Conservation (phyloP, 129 eudicot species). For the Kitagawia praeruptora region DNA sequence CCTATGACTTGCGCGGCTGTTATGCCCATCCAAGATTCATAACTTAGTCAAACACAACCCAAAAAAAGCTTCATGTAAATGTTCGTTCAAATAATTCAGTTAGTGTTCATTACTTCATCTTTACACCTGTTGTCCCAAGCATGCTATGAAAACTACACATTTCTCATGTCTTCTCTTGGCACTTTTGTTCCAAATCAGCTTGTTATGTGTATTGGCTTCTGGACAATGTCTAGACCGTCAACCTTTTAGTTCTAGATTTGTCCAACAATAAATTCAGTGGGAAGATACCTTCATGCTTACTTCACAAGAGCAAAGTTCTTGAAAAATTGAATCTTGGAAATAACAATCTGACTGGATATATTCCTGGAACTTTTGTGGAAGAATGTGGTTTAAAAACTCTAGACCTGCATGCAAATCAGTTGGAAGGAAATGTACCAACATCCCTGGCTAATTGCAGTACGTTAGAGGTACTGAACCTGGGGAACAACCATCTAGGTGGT, state of each 20-base stretch:
- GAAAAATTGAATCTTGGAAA: slow-evolving; percentile 32
- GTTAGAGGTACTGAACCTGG: slow-evolving; percentile 52
- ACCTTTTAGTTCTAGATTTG: slow-evolving; percentile 30
- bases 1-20: too few relatives aligned
- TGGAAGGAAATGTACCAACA: slow-evolving; percentile 40
- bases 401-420: slow-evolving; percentile 32
- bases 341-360: slow-evolving; percentile 27
- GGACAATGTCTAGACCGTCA: too few relatives aligned
- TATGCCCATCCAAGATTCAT: too few relatives aligned
- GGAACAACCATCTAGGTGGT: slow-evolving; percentile 33
- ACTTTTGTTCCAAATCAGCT: background rate
- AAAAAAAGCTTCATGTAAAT: too few relatives aligned
- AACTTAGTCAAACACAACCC: too few relatives aligned
- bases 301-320: slow-evolving; percentile 13
- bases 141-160: slow-evolving; percentile 12
- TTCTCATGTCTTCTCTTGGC: slow-evolving; percentile 14
- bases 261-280: slow-evolving; percentile 28
- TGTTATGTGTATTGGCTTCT: background rate
- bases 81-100: background rate
- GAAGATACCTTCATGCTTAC: slow-evolving; percentile 30
- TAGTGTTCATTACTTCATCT: too few relatives aligned
- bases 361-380: slow-evolving; percentile 26
- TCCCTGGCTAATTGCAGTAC: slow-evolving; percentile 35
- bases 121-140: background rate
- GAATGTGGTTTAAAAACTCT: slow-evolving; percentile 45